phyloP scores from a whole-genome alignment of 2,329 filamentous ascomycete genomes.

The Aspergillus arachidicola region DNA sequence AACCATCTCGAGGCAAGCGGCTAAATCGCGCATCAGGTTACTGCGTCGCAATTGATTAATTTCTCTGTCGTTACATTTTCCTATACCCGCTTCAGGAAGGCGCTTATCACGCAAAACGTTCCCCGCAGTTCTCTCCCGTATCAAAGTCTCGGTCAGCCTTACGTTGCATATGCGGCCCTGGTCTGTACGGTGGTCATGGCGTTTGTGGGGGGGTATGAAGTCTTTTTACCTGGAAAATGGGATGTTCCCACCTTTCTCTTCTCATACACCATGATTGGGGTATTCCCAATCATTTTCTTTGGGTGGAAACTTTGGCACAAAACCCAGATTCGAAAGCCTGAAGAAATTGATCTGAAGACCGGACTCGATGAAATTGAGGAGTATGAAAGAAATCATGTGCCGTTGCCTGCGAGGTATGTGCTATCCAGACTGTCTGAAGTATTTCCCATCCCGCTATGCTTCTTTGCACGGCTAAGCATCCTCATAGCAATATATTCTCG shows the following conservation, averaged over 20 bases:
- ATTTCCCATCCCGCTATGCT: background rate
- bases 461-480: conserved; percentile 6
- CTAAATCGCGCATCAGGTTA: conserved; percentile 49
- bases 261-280: conserved; percentile 73
- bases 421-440: background rate
- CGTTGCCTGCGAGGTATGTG: conserved; percentile 55
- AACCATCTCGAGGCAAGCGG: background rate
- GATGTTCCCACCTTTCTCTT: conserved; percentile 71
- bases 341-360: conserved; percentile 64
- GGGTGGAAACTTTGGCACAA: conserved; percentile 72
- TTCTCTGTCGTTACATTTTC: conserved; percentile 70
- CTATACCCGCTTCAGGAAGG: conserved; percentile 72
- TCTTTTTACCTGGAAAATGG: conserved; percentile 73
- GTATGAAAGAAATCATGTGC: conserved; percentile 64
- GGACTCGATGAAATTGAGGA: conserved; percentile 69
- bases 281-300: conserved; percentile 70
- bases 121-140: conserved; percentile 70
- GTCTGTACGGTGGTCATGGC: conserved; percentile 69
- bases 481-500: conserved; percentile 28
- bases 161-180: conserved; percentile 68
- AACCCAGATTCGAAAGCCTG: conserved; percentile 59
- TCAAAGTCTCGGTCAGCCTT: conserved; percentile 70
- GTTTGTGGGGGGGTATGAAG: conserved; percentile 73
- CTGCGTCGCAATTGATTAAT: conserved; percentile 74
- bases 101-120: conserved; percentile 69